phyloP scores from a whole-genome alignment of 2,329 filamentous ascomycete species.

The Alternaria hordeiaustralica region DNA sequence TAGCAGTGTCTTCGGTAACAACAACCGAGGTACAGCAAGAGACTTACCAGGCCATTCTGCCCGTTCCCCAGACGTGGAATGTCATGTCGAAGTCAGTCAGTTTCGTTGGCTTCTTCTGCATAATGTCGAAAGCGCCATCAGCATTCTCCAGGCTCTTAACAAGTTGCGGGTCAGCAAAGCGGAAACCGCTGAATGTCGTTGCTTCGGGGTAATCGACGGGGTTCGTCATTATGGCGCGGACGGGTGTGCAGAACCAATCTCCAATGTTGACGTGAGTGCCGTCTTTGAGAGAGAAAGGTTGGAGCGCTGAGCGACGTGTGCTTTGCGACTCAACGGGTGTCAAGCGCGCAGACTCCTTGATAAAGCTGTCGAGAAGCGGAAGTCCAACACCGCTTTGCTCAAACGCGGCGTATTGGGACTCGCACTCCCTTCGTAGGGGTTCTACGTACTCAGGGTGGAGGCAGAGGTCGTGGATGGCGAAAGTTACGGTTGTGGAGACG shows the following conservation, averaged over 20 bases:
- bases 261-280: slow-evolving; percentile 20
- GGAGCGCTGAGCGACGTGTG: slow-evolving; percentile 20
- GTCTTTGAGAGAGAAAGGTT: slow-evolving; percentile 22
- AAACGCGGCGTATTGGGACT: slow-evolving; percentile 20
- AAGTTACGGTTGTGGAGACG: slow-evolving; percentile 24
- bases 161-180: slow-evolving; percentile 18
- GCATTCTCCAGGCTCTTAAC: slow-evolving; percentile 3
- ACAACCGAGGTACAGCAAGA: background rate
- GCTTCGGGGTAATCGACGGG: slow-evolving; percentile 14
- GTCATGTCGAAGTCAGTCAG: slow-evolving; percentile 19
- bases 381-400: slow-evolving; percentile 17
- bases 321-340: slow-evolving; percentile 26
- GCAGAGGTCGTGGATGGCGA: slow-evolving; percentile 26
- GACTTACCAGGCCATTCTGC: slow-evolving; percentile 25
- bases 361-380: slow-evolving; percentile 30
- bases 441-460: slow-evolving; percentile 24
- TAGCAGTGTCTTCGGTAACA: background rate
- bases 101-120: slow-evolving; percentile 16
- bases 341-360: slow-evolving; percentile 26
- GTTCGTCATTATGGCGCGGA: slow-evolving; percentile 23
- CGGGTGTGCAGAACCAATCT: slow-evolving; percentile 27
- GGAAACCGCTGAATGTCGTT: slow-evolving; percentile 26
- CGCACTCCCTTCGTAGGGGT: slow-evolving; percentile 22
- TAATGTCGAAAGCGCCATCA: background rate
- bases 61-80: slow-evolving; percentile 27